Percentiles rank a stretch among this genome's conserved stretches.
Conservation (phyloP, 768 basidiomycete genomes). For the Lentinula boryana region DNA sequence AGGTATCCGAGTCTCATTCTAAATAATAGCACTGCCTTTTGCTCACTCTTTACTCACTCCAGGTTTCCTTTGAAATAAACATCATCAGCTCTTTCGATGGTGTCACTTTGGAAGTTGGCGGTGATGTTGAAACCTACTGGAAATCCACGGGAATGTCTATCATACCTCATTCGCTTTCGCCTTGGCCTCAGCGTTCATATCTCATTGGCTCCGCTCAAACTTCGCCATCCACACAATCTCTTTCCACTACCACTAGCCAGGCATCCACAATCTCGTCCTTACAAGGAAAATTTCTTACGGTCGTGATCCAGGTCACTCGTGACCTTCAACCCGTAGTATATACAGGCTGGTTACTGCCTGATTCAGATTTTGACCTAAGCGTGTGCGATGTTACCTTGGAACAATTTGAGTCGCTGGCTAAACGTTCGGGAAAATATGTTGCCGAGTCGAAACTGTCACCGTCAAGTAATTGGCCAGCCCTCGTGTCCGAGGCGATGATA, state of each 20-base stretch:
- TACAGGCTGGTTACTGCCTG: slow-evolving; percentile 70
- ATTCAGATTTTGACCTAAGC: slow-evolving; percentile 64
- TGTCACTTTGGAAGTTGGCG: slow-evolving; percentile 90
- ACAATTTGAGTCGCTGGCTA: slow-evolving; percentile 72
- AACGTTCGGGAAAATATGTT: slow-evolving; percentile 39
- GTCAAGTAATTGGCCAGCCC: slow-evolving; percentile 39
- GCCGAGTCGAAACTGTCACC: slow-evolving; percentile 17
- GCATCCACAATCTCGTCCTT: slow-evolving; percentile 85
- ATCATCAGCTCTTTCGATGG: slow-evolving; percentile 87
- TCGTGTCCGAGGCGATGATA: slow-evolving; percentile 52
- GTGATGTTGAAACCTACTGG: slow-evolving; percentile 98
- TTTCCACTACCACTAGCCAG: slow-evolving; percentile 39
- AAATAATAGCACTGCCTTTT: not conserved
- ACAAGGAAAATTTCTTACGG: slow-evolving; percentile 80
- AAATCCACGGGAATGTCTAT: slow-evolving; percentile 68
- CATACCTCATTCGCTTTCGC: slow-evolving; percentile 34
- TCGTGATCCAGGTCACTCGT: slow-evolving; percentile 86
- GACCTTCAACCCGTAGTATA: slow-evolving; percentile 89
- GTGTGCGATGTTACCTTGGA: slow-evolving; percentile 79
- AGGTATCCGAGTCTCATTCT: slow-evolving; percentile 40
- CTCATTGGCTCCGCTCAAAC: slow-evolving; percentile 54
- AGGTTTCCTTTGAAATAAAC: slow-evolving; percentile 87
- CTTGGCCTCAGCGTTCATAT: slow-evolving; percentile 34
- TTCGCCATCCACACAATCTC: slow-evolving; percentile 64
- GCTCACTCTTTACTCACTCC: slow-evolving; percentile 8